A percentile compares a stretch with the other conserved stretches of the same genome.
Conservation (phyloP, 768 basidiomycete species). For the Trametes coccinea region DNA sequence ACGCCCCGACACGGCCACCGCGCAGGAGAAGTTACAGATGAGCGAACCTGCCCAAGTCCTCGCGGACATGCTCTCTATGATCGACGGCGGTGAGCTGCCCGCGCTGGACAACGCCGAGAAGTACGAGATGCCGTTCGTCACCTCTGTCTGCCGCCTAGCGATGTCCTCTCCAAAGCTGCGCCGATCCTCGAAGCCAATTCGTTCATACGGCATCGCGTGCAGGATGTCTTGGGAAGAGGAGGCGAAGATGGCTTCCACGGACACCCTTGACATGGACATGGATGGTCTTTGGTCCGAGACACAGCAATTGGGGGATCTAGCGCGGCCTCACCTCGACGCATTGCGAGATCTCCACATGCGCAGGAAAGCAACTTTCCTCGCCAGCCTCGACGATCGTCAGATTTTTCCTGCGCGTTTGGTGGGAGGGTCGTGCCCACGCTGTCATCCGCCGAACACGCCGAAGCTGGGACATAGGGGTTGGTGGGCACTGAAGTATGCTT, state of each 20-base stretch:
- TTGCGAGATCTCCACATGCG: slow-evolving; percentile 45
- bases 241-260: slow-evolving; percentile 41
- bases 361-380: slow-evolving; percentile 41
- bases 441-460: neutral
- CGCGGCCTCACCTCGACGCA: slow-evolving; percentile 37
- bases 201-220: slow-evolving; percentile 47
- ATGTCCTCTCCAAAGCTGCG: neutral
- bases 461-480: slow-evolving; percentile 19
- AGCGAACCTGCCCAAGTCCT: slow-evolving; percentile 39
- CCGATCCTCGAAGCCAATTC: slow-evolving; percentile 35
- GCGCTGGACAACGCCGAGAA: slow-evolving; percentile 44
- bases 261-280: slow-evolving; percentile 43
- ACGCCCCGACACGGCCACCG: slow-evolving; percentile 3
- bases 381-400: slow-evolving; percentile 36
- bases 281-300: slow-evolving; percentile 36
- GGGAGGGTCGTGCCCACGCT: slow-evolving; percentile 9
- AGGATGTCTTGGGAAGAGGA: slow-evolving; percentile 48
- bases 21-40: slow-evolving; percentile 17
- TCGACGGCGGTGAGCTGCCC: slow-evolving; percentile 42
- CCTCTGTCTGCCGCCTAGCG: slow-evolving; percentile 40
- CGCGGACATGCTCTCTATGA: slow-evolving; percentile 41
- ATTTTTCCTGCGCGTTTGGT: slow-evolving; percentile 36
- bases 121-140: slow-evolving; percentile 47
- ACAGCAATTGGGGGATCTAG: slow-evolving; percentile 37
- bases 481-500: slow-evolving; percentile 23